These are phyloP conservation scores for Xerocomus nothofagi DNA, from an alignment of 1,284 basidiomycete species.

Conservation along the genomic window DNA sequence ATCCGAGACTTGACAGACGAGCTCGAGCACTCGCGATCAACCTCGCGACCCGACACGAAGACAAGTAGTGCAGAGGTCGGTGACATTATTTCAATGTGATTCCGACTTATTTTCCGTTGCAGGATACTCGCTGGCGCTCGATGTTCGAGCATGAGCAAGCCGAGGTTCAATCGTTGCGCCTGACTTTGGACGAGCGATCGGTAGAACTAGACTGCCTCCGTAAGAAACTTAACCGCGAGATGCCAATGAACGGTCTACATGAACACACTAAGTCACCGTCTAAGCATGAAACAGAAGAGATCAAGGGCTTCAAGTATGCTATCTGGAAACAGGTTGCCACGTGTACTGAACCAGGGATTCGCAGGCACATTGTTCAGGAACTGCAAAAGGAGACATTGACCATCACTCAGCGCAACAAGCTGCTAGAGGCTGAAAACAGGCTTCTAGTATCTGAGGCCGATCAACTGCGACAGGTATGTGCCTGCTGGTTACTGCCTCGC, in stretches of 20 bases:
- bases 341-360: slow-evolving; percentile 8
- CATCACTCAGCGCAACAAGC: slow-evolving; percentile 64
- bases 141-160: slow-evolving; percentile 42
- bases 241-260: slow-evolving; percentile 43
- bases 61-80: slow-evolving; percentile 17
- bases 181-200: slow-evolving; percentile 46
- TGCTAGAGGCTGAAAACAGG: slow-evolving; percentile 76
- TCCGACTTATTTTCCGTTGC: slow-evolving; percentile 6
- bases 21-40: slow-evolving; percentile 42
- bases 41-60: slow-evolving; percentile 11
- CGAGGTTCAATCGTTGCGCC: slow-evolving; percentile 39
- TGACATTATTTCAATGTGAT: slow-evolving; percentile 17
- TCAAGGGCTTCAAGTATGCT: slow-evolving; percentile 73
- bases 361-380: slow-evolving; percentile 83
- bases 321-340: neutral
- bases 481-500: neutral
- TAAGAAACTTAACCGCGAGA: slow-evolving; percentile 59
- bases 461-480: slow-evolving; percentile 68
- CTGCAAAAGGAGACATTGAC: slow-evolving; percentile 78
- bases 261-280: slow-evolving; percentile 38
- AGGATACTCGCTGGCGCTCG: slow-evolving; percentile 35
- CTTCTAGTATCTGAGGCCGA: slow-evolving; percentile 72
- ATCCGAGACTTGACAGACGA: slow-evolving; percentile 50
- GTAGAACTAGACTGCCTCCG: slow-evolving; percentile 55
- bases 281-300: slow-evolving; percentile 61